Base-by-base conservation (phyloP, 768 basidiomycete species). In the Suillus alpinus region DNA sequence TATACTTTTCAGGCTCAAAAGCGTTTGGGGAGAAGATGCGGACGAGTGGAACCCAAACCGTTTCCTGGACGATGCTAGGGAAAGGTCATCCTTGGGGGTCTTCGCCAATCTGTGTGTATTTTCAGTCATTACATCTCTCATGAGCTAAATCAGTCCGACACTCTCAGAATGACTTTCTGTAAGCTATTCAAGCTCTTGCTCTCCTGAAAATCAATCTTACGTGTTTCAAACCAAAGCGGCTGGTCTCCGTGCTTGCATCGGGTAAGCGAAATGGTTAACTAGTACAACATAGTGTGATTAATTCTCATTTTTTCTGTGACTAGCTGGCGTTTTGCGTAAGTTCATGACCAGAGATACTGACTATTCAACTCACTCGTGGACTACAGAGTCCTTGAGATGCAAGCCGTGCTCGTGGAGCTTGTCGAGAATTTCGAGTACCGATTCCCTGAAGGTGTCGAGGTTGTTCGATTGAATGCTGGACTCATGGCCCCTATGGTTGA, bases 371-470 rank as follows among this genome's bases (percentile, higher is more conserved):
- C 14, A 62, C 26, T 60, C 20, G 39, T 39, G 31, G n/a, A 55
- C 39, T 67, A 2, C 36, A 73, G 63, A 52, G 65, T 75, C 16
- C 66, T 74, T 26, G 76, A 78, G 58, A 70, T 73, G 66, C 75
- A 76, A 57, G 68, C 69, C 4, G 66, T 77, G 43, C 63, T 73
- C 14, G 67, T 71, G 18, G 72, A 75, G 43, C 71, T 78, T 31
- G 60, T 78, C 26, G 73, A 74, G 61, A 71, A 72, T 51, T 78
- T 78, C 59, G 67, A 73, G 49, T 75, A 73, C 51, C 49, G 67
- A 31, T 66, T 76, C 34, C 74, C 76, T 0, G 69, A 71, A 34
- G 72, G 69, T 55, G 65, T 71, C 0, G 67, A 69, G 46, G 72
- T 77, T 40, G 49, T 68, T 16, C 68, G 77, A 47, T 65, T 72